A percentile compares a stretch with the other conserved stretches of the same genome.
Conservation (phyloP, 1,284 basidiomycete species). For the Coniferiporia weirii region DNA sequence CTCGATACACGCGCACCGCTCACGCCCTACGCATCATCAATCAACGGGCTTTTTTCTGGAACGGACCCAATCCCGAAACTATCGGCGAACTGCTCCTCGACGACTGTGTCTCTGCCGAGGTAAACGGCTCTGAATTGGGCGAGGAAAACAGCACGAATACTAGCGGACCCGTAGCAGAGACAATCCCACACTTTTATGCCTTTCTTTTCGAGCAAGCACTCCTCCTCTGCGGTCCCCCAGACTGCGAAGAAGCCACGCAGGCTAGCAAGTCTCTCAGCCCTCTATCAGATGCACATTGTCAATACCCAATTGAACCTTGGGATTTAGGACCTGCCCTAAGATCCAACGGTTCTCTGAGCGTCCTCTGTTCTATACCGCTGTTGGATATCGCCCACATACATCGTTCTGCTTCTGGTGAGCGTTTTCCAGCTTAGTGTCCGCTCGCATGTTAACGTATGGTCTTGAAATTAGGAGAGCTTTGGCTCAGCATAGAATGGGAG, state of each 20-base stretch:
- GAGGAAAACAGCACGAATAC: background rate
- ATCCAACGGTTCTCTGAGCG: background rate
- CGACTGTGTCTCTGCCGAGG: background rate
- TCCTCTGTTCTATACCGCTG: background rate
- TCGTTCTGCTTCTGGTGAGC: background rate
- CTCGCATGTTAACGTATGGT: background rate
- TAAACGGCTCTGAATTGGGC: background rate
- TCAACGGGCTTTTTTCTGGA: background rate
- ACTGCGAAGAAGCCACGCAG: background rate
- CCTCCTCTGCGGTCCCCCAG: conserved; percentile 5
- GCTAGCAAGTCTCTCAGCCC: background rate
- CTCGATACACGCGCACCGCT: conserved; percentile 2
- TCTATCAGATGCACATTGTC: background rate
- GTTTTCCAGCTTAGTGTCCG: background rate
- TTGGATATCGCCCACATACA: background rate
- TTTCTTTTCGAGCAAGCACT: conserved; percentile 13
- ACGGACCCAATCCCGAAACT: background rate
- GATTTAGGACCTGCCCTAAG: conserved; percentile 12
- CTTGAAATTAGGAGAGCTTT: background rate
- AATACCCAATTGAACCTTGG: conserved; percentile 8
- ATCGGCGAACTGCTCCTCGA: conserved; percentile 10
- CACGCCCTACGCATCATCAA: background rate
- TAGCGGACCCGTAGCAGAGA: background rate
- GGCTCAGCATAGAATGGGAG: background rate
- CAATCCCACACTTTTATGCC: background rate